Evolutionary conservation across 495 filamentous ascomycete genomes (phyloP).

Genomic region (Tirmania nivea): DNA sequence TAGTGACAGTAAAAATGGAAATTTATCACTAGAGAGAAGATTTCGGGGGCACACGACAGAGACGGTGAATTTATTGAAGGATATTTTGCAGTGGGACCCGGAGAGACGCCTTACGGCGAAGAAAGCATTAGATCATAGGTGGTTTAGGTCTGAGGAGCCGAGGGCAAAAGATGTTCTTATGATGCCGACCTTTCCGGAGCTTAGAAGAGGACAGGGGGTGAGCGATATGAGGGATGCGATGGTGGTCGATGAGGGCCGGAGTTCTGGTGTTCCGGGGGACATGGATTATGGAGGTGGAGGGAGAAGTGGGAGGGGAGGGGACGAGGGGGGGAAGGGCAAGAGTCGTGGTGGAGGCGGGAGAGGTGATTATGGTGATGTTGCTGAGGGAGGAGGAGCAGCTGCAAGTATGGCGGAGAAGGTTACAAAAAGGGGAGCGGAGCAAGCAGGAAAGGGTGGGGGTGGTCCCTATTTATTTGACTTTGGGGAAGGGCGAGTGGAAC

Average conservation of each 20-base stretch:
- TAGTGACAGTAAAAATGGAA: constrained; percentile 8
- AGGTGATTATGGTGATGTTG: neutral
- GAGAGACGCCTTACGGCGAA: constrained; percentile 12
- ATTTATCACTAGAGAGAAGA: constrained; percentile 11
- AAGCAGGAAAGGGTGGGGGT: constrained; percentile 4
- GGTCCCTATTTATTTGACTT: constrained; percentile 25
- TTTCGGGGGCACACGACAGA: constrained; percentile 14
- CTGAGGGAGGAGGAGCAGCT: constrained; percentile 5
- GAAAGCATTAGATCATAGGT: constrained; percentile 13
- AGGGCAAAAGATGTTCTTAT: constrained; percentile 21
- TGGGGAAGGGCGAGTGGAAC: constrained; percentile 15
- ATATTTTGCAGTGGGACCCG: constrained; percentile 18
- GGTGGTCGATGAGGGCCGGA: neutral
- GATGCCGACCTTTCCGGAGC: constrained; percentile 26
- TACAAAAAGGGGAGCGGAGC: neutral
- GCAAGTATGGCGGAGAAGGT: constrained; percentile 7
- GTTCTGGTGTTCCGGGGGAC: neutral
- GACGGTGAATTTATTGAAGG: constrained; percentile 16
- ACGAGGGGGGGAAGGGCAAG: neutral
- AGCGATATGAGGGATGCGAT: neutral
- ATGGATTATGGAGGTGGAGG: neutral
- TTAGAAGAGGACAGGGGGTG: constrained; percentile 17
- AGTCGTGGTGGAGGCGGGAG: neutral
- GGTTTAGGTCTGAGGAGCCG: constrained; percentile 22
- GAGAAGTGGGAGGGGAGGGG: neutral